Evolutionary conservation across 2,329 filamentous ascomycete species (phyloP).

Genomic region (Colletotrichum sp.): DNA sequence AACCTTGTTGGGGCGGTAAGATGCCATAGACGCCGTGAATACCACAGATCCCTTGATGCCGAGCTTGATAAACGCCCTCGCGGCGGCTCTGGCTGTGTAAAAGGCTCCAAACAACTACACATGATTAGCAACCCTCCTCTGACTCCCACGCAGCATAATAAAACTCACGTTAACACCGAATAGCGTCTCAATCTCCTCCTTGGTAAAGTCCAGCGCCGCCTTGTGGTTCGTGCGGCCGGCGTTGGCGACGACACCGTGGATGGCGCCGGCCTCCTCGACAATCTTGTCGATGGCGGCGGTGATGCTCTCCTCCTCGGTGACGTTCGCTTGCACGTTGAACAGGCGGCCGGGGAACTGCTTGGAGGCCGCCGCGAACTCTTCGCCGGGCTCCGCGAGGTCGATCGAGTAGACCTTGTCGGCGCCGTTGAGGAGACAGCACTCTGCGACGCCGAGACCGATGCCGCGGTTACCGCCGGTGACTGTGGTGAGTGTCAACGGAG

Average conservation of each 20-base stretch:
- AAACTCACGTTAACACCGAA: conserved; percentile 22
- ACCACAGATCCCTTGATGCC: conserved; percentile 41
- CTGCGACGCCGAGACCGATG: conserved; percentile 52
- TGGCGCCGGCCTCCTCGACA: conserved; percentile 42
- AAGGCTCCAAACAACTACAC: conserved; percentile 53
- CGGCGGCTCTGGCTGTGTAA: conserved; percentile 50
- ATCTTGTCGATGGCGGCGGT: conserved; percentile 49
- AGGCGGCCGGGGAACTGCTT: conserved; percentile 41
- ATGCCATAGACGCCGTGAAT: conserved; percentile 53
- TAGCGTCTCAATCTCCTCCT: conserved; percentile 31
- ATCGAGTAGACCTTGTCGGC: conserved; percentile 43
- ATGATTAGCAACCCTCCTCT: conserved; percentile 18
- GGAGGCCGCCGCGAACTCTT: conserved; percentile 24
- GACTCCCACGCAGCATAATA: rapidly evolving
- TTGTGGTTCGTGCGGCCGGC: conserved; percentile 58
- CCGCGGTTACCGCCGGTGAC: conserved; percentile 49
- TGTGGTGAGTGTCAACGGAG: not conserved
- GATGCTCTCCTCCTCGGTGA: conserved; percentile 51
- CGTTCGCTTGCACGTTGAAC: conserved; percentile 46
- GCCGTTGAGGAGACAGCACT: conserved; percentile 49
- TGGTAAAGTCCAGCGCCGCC: conserved; percentile 48
- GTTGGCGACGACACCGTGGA: conserved; percentile 57
- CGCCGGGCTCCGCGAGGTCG: conserved; percentile 29
- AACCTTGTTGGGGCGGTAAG: conserved; percentile 50
- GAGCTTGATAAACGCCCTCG: conserved; percentile 44